Base-by-base conservation (phyloP, 805 yeast species). In the Limtongia smithiae region DNA sequence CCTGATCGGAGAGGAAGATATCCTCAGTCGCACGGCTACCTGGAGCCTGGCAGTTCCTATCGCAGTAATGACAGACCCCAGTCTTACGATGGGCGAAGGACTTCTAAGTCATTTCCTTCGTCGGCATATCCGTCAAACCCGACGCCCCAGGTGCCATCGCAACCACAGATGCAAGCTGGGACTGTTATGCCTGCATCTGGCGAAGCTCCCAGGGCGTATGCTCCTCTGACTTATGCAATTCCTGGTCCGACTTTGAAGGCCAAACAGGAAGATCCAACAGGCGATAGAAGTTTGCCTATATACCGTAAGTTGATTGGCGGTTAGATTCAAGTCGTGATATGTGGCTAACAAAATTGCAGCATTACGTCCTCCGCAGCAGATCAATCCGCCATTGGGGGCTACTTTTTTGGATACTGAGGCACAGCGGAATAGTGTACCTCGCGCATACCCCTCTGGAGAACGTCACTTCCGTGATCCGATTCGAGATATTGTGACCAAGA, bases 351-450 rank as follows among this genome's bases (percentile, higher is more conserved):
- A 35, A 36, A 27, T 37, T 28, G n/a, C 30, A 51, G 58, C 60
- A 20, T 28, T 56, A 6, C 60, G 62, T 15, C 57, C 62, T 6
- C 62, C 62, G 15, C 57, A 46, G 36, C 46, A 51, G 24, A 37
- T 50, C 6, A 41, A 39, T 27, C 37, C 42, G 22, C 58, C 60
- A 1, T 48, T 59, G 8, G 59, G 55, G 0, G 59, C 60, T 14
- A 59, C 62, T 15, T 59, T 53, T 39, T 12, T 18, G 14, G 61
- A 57, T 15, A 30, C 62, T 5, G 62, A 58, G 40, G 48, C 48
- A 5, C 17, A 18, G n/a, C 38, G 36, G 24, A 20, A 53, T n/a
- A 70, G 71, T n/a, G 27, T 33, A 6, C 45, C 44, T 5, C 48
- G 48, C 14, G 35, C 22, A 25, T 37, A 30, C 14, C 41, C 15